Evolutionary conservation across 2,329 filamentous ascomycete genomes (phyloP).

Genomic region (Clarireedia monteithiana): DNA sequence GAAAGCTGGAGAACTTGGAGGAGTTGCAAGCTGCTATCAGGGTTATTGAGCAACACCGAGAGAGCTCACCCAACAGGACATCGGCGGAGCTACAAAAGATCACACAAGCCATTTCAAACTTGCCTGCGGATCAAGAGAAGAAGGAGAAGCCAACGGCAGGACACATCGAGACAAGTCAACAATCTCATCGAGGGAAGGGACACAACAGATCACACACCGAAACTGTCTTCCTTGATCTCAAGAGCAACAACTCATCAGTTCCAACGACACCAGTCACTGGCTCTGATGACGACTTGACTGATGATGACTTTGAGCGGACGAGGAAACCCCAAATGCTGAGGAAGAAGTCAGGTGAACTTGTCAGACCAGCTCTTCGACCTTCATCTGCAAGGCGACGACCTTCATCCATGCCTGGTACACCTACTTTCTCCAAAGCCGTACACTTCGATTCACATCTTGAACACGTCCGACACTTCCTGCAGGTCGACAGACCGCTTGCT

Average conservation of each 20-base stretch:
- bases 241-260: slow-evolving; percentile 22
- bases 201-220: slow-evolving; percentile 35
- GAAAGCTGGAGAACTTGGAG: slow-evolving; percentile 27
- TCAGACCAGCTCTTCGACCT: slow-evolving; percentile 80
- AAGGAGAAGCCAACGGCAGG: slow-evolving; percentile 20
- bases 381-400: slow-evolving; percentile 68
- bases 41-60: slow-evolving; percentile 61
- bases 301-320: slow-evolving; percentile 47
- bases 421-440: slow-evolving; percentile 93
- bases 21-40: slow-evolving; percentile 79
- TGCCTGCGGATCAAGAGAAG: slow-evolving; percentile 29
- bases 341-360: slow-evolving; percentile 96
- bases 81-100: slow-evolving; percentile 17
- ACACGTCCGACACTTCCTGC: slow-evolving; percentile 90
- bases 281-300: slow-evolving; percentile 48
- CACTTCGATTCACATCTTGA: slow-evolving; percentile 97
- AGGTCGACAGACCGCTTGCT: slow-evolving; percentile 88
- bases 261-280: slow-evolving; percentile 43
- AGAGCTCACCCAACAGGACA: slow-evolving; percentile 43
- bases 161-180: slow-evolving; percentile 15
- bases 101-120: slow-evolving; percentile 25
- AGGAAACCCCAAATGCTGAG: slow-evolving; percentile 86
- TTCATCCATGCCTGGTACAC: slow-evolving; percentile 95
- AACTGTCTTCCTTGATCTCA: slow-evolving; percentile 34
- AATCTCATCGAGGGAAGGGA: slow-evolving; percentile 19